Conservation (phyloP, 257 asterid species). For the Catharanthus roseus region DNA sequence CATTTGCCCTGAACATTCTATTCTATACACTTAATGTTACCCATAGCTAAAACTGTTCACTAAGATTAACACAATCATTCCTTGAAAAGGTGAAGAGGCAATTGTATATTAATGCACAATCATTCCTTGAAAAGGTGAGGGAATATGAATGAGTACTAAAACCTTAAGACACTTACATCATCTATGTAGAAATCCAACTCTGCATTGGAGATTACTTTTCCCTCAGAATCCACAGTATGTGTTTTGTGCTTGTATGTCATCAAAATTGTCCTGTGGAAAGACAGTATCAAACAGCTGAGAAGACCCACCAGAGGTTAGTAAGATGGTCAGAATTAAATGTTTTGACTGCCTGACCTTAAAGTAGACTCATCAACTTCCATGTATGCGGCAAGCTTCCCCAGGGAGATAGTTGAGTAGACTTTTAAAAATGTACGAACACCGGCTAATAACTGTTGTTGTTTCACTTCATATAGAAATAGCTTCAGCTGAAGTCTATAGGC, state of each 20-base stretch:
- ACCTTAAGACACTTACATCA: slow-evolving; percentile 49
- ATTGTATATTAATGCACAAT: background rate
- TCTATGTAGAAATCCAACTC: slow-evolving; percentile 79
- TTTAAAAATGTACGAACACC: slow-evolving; percentile 80
- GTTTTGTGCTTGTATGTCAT: slow-evolving; percentile 96
- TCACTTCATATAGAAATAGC: slow-evolving; percentile 85
- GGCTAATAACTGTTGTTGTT: slow-evolving; percentile 79
- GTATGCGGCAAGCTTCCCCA: slow-evolving; percentile 71
- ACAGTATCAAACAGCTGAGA: slow-evolving; percentile 12
- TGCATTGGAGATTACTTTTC: slow-evolving; percentile 72
- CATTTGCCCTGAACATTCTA: background rate
- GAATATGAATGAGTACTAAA: background rate
- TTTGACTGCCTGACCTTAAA: slow-evolving; percentile 45
- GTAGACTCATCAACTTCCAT: slow-evolving; percentile 90
- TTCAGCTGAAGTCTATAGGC: slow-evolving; percentile 84
- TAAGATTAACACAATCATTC: background rate
- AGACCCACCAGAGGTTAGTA: background rate
- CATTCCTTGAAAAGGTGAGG: background rate
- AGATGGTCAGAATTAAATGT: background rate
- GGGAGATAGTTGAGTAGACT: slow-evolving; percentile 78
- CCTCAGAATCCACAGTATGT: slow-evolving; percentile 67
- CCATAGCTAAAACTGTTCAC: background rate
- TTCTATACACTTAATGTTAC: background rate
- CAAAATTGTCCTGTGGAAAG: slow-evolving; percentile 68
- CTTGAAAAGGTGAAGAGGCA: background rate